Conservation (phyloP, 331 rosid genomes). For the Acacia pycnantha region DNA sequence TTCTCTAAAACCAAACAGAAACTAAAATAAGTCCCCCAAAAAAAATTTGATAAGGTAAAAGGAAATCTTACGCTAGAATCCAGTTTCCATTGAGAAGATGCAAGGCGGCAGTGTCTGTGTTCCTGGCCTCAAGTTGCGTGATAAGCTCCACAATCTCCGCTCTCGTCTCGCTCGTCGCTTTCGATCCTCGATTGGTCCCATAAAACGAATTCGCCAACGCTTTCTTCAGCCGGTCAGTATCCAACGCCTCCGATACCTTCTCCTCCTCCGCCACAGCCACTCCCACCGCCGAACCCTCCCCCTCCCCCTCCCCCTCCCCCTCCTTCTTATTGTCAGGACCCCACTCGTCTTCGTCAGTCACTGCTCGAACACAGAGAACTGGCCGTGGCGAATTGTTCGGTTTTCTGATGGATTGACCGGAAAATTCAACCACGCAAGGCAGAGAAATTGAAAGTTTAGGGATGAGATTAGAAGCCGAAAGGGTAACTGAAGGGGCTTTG, state of each 20-base stretch:
- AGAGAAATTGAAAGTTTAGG: conserved; percentile 43
- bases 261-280: conserved; percentile 43
- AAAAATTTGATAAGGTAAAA: neutral
- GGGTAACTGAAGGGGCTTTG: conserved; percentile 35
- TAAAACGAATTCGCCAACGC: conserved; percentile 72
- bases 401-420: conserved; percentile 24
- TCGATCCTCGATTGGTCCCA: conserved; percentile 78
- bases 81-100: conserved; percentile 83
- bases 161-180: conserved; percentile 74
- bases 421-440: conserved; percentile 26
- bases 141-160: conserved; percentile 93
- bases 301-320: too few relatives aligned
- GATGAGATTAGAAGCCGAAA: conserved; percentile 21
- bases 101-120: conserved; percentile 80
- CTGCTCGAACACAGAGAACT: conserved; percentile 33
- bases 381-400: conserved; percentile 23
- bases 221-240: conserved; percentile 62
- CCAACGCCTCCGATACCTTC: conserved; percentile 37
- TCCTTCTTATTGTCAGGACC: conserved; percentile 47
- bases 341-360: conserved; percentile 48
- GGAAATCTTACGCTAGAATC: conserved; percentile 76
- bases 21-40: neutral
- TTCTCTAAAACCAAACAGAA: neutral
- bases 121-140: conserved; percentile 75
- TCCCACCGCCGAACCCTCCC: conserved; percentile 26